Evolutionary conservation across 1,284 basidiomycete genomes (phyloP), one percentile per base, ranked within the genome.

Genomic region (Fomitiporia mediterranea): DNA sequence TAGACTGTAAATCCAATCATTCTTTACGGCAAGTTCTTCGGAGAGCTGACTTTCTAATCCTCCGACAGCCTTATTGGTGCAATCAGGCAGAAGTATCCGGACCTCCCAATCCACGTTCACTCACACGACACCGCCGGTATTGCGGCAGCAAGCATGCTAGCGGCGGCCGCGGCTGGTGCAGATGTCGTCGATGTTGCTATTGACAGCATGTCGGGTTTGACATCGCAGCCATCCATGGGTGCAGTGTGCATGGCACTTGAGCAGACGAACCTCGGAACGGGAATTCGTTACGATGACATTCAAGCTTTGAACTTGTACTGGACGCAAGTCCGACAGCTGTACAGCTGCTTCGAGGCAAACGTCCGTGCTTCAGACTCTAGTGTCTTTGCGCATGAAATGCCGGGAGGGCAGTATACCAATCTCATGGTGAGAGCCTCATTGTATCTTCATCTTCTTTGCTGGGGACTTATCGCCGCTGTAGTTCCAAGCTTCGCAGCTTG

Each of bases 321-420:
- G 97, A 91, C 88, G 62, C 95, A 98, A 78, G 91, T 98, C 69
- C 90, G 97, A 66, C 77, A 92, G 74, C 83, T 99, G 56, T 99
- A 99, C 78, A 74, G 80, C 68, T 97, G 94, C 78, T 99, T 99
- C 78, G 97, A 99, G 74, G 97, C 96, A 61, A 98, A 98, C 68
- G 95, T 99, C 66, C 86, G 94, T 61, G 92, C 95, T 25, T 96
- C 94, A 44, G 93, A 96, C 71, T 96, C 92, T 44, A 94, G 91
- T 74, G 95, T 98, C 60, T 99, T 98, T 69, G 95, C 96, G 69
- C 97, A 99, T 76, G 95, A 99, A 76, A 99, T 99, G 97, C 97
- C 97, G 53, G 97, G 97, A 71, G 96, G 95, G 50, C 93, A 96
- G 71, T 96, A 95, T 75, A 96, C 93, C 55, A 96, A 96, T 75